Percentiles rank a stretch among this genome's conserved stretches.
Evolutionary conservation across 495 filamentous ascomycete genomes (phyloP).

Genomic region (Hyphodiscus hymeniophilus): DNA sequence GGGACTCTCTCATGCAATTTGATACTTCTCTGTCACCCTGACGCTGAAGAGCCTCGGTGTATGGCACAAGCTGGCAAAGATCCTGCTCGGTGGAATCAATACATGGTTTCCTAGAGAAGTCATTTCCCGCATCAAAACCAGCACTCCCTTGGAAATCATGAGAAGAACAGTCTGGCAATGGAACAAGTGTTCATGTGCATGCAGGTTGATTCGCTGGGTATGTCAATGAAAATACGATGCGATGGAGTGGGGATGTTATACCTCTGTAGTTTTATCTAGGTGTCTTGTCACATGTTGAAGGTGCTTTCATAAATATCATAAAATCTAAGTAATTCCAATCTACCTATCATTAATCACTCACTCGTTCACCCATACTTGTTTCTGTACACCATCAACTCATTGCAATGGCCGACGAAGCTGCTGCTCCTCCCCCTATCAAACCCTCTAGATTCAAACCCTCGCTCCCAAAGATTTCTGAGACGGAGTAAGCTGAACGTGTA

Average conservation of each 20-base stretch:
- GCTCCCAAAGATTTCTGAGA: conserved; percentile 12
- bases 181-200: not conserved
- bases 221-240: not conserved
- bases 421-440: not conserved
- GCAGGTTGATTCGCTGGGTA: conserved; percentile 1
- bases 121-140: not conserved
- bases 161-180: too few species aligned
- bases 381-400: too few species aligned
- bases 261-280: too few species aligned
- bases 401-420: not conserved
- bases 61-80: conserved; percentile 3
- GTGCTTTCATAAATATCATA: too few species aligned
- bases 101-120: conserved; percentile 2
- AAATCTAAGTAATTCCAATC: not conserved
- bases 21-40: too few species aligned
- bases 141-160: not conserved
- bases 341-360: too few species aligned
- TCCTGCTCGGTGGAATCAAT: conserved; percentile 6
- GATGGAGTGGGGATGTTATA: too few species aligned
- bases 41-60: too few species aligned
- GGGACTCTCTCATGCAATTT: too few species aligned
- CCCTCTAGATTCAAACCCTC: not conserved
- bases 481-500: not conserved
- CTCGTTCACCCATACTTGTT: not conserved
- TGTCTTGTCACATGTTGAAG: too few species aligned